Evolutionary conservation across 176 grass and related monocot species (phyloP).

Genomic region (Melocanna baccifera): DNA sequence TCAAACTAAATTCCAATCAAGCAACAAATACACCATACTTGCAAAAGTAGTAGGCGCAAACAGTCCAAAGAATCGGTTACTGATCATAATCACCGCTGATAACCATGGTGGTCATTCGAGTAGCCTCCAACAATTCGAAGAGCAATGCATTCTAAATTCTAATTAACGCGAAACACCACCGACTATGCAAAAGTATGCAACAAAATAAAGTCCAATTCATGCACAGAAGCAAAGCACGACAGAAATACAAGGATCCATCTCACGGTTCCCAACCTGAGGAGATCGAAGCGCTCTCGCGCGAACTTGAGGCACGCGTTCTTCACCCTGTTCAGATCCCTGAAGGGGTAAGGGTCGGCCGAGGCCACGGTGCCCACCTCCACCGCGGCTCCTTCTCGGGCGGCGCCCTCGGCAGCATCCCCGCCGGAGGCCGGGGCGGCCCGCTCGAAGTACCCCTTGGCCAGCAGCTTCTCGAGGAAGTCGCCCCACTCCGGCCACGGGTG

Average conservation of each 20-base stretch:
- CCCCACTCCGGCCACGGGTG: conserved; percentile 94
- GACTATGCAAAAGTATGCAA: neutral
- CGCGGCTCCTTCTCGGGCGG: conserved; percentile 4
- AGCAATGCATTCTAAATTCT: neutral
- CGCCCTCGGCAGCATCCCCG: neutral
- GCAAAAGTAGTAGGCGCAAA: neutral
- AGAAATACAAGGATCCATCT: neutral
- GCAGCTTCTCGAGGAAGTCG: conserved; percentile 70
- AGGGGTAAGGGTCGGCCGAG: neutral
- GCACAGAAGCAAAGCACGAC: neutral
- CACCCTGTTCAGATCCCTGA: conserved; percentile 50
- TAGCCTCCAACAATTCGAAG: neutral
- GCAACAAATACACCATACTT: conserved; percentile 3
- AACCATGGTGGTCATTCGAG: neutral
- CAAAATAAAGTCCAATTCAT: neutral
- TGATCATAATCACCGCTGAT: neutral
- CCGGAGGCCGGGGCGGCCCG: neutral
- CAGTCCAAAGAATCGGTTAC: neutral
- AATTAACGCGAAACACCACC: neutral
- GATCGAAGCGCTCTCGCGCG: conserved; percentile 73
- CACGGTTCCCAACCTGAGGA: conserved; percentile 52
- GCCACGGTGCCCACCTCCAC: neutral
- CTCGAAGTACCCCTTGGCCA: conserved; percentile 73
- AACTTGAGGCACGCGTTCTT: conserved; percentile 97
- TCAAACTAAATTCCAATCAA: conserved; percentile 36